Percentiles rank a stretch among this genome's conserved stretches.
phyloP scores from a whole-genome alignment of 352 stramenopile genomes.

The Pythium aphanidermatum region DNA sequence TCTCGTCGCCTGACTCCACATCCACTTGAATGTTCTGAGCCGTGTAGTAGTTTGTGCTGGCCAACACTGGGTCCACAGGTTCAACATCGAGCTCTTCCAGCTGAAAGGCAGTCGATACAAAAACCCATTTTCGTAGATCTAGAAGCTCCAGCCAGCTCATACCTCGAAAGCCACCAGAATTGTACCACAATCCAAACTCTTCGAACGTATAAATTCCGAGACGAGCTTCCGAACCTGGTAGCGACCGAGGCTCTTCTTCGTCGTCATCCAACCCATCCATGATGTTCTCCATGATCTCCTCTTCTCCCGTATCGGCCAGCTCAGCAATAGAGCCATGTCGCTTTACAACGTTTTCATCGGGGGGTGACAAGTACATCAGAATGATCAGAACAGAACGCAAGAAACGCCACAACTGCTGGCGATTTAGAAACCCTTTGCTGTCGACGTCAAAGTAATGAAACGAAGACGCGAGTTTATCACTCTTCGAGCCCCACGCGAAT shows the following conservation, averaged over 20 bases:
- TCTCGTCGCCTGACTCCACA: constrained; percentile 39
- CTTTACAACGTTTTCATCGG: constrained; percentile 42
- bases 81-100: constrained; percentile 57
- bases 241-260: constrained; percentile 20
- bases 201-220: constrained; percentile 72
- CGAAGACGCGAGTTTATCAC: constrained; percentile 72
- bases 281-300: constrained; percentile 75
- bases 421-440: constrained; percentile 71
- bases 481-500: constrained; percentile 81
- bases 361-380: constrained; percentile 66
- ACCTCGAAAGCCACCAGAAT: constrained; percentile 60
- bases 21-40: constrained; percentile 82
- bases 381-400: constrained; percentile 74
- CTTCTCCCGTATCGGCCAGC: constrained; percentile 67
- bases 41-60: constrained; percentile 80
- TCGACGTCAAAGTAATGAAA: constrained; percentile 87
- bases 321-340: constrained; percentile 61
- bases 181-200: constrained; percentile 84
- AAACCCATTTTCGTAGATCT: constrained; percentile 81
- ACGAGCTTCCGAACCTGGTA: constrained; percentile 40
- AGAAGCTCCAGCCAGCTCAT: constrained; percentile 86
- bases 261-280: constrained; percentile 51
- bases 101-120: constrained; percentile 63
- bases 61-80: constrained; percentile 65
- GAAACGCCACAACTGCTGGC: constrained; percentile 79